These are phyloP conservation scores for Sporothrix dimorphospora DNA, from an alignment of 2,329 filamentous ascomycete species.

Conservation along the genomic window DNA sequence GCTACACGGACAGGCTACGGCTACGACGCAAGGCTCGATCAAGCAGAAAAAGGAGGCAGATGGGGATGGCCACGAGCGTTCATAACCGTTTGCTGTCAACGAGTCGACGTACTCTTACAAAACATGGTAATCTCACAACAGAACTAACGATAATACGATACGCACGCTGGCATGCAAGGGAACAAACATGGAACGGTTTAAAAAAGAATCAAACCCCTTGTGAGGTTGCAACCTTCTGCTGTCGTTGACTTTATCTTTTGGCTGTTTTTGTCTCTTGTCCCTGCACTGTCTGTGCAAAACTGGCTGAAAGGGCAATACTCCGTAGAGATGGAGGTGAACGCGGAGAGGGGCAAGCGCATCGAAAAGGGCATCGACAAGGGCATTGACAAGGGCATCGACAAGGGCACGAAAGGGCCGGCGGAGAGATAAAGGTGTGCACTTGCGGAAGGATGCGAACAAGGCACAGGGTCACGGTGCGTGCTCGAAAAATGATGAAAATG, in stretches of 20 bases:
- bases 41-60: background rate
- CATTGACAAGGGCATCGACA: background rate
- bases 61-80: background rate
- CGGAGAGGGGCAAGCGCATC: background rate
- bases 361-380: no score
- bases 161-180: background rate
- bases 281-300: conserved; percentile 5
- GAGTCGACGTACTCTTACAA: background rate
- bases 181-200: background rate
- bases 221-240: background rate
- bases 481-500: background rate
- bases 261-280: background rate
- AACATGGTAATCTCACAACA: background rate
- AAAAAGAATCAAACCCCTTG: conserved; percentile 13
- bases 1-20: background rate
- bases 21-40: conserved; percentile 11
- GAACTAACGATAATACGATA: background rate
- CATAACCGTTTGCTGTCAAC: background rate
- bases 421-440: background rate
- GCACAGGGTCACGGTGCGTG: conserved; percentile 7
- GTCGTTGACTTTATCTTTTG: background rate
- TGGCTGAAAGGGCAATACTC: background rate
- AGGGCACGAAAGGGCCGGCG: conserved; percentile 2
- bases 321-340: background rate
- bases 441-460: conserved; percentile 16